These are phyloP conservation scores for Ambrosiella cleistominuta DNA, from an alignment of 2,329 filamentous ascomycete species.

Conservation along the genomic window DNA sequence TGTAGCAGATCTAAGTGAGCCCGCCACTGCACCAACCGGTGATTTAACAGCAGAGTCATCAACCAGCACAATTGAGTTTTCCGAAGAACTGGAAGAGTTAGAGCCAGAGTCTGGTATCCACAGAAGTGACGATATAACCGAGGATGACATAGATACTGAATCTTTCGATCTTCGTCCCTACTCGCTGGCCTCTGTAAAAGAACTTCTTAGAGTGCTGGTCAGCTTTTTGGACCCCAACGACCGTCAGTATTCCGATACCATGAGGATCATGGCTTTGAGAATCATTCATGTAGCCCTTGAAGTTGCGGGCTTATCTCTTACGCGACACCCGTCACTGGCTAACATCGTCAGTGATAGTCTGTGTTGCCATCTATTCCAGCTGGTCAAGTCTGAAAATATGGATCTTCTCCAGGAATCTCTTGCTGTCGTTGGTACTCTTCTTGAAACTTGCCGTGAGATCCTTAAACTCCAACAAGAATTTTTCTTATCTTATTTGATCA, in stretches of 20 bases:
- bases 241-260: slow-evolving; percentile 77
- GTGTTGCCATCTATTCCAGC: slow-evolving; percentile 86
- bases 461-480: slow-evolving; percentile 93
- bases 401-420: slow-evolving; percentile 83
- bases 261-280: slow-evolving; percentile 91
- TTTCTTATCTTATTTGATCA: slow-evolving; percentile 83
- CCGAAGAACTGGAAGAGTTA: background rate
- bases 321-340: slow-evolving; percentile 75
- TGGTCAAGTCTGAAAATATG: slow-evolving; percentile 92
- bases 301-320: slow-evolving; percentile 87
- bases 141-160: slow-evolving; percentile 19
- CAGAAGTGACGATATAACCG: background rate
- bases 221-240: slow-evolving; percentile 90
- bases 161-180: slow-evolving; percentile 62
- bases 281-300: slow-evolving; percentile 96
- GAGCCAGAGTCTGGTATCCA: background rate
- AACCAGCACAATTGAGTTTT: background rate
- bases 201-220: slow-evolving; percentile 84
- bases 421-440: slow-evolving; percentile 73
- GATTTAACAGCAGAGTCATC: background rate
- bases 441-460: slow-evolving; percentile 78
- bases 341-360: slow-evolving; percentile 80
- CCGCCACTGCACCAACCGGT: background rate
- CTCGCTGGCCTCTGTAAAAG: slow-evolving; percentile 81
- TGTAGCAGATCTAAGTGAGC: background rate